Evolutionary conservation across 441 rosid species (phyloP), one percentile per base, ranked within the genome.

Genomic region (Raphanus hybrid): DNA sequence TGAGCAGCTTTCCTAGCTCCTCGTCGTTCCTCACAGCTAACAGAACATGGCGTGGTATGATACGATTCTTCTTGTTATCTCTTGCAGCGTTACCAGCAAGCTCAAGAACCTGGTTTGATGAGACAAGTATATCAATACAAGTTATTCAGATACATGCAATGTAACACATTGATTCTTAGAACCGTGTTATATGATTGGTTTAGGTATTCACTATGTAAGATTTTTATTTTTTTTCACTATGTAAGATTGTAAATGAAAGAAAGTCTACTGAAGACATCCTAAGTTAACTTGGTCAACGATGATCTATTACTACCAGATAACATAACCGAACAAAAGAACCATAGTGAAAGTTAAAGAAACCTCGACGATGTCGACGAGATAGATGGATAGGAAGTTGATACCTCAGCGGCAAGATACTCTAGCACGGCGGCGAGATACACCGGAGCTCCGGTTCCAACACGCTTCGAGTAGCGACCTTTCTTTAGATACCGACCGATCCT

Each of bases 391-490:
- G 16, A 7, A 1, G 2, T 11, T 32, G 8, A 34, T 63, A 79
- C 79, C 73, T 80, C 79, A 34, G 82, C 82, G 0, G 79, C 79
- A 26, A 75, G 82, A 41, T 75, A 80, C 59, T 80, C 82, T 5
- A 80, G 76, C 0, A 80, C 82, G 84, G 93, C 94, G 18, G 96
- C 97, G 27, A 92, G 87, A 62, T 91, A 91, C 15, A 92, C 88
- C 4, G 93, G 97, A 70, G 96, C 96, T 3, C 94, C 96, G 43
- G 86, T 75, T 8, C 94, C 94, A 29, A 75, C 73, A 58, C 79
- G 75, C n/a, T 75, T 65, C 0, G 79, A 75, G 27, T 80, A 75
- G n/a, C 82, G 78, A 57, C 82, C 82, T 66, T 75, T 75, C 64
- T 75, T 80, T 0, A 76, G 77, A 69, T 80, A 80, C 11, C 80